A percentile compares a stretch with the other conserved stretches of the same genome.
Conservation (phyloP, 2,329 filamentous ascomycete species). For the Coniochaeta ligniaria region DNA sequence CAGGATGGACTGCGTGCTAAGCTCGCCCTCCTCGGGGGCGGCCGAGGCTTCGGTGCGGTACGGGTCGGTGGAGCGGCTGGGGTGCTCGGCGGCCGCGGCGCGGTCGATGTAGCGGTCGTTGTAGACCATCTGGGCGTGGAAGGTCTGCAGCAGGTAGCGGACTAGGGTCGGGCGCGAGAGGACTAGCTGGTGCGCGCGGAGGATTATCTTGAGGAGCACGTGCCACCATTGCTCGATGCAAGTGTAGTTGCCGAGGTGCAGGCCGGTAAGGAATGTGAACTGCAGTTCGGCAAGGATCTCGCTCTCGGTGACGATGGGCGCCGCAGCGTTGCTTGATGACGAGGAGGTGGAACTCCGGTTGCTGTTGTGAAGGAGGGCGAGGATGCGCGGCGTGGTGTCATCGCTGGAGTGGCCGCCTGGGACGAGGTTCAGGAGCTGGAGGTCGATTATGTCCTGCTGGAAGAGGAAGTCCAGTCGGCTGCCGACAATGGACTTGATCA, state of each 20-base stretch:
- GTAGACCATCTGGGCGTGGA: conserved; percentile 50
- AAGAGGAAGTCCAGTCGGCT: conserved; percentile 42
- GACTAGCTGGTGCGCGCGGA: conserved; percentile 41
- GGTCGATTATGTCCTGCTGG: conserved; percentile 31
- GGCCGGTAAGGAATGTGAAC: conserved; percentile 50
- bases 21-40: conserved; percentile 2
- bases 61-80: conserved; percentile 28
- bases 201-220: conserved; percentile 41
- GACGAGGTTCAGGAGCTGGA: conserved; percentile 19
- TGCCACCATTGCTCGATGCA: conserved; percentile 59
- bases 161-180: conserved; percentile 35
- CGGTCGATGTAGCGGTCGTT: conserved; percentile 40
- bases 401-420: conserved; percentile 24
- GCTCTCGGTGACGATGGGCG: conserved; percentile 19
- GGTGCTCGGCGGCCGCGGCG: conserved; percentile 31
- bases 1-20: conserved; percentile 16
- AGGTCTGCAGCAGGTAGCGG: conserved; percentile 36
- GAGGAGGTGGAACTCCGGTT: conserved; percentile 5
- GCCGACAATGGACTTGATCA: conserved; percentile 21
- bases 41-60: background rate
- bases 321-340: background rate
- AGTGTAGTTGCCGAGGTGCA: conserved; percentile 49
- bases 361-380: conserved; percentile 26
- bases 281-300: conserved; percentile 54
- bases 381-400: conserved; percentile 40